These are phyloP conservation scores for Paecilomyces formosus DNA, from an alignment of 2,329 filamentous ascomycete species.

Conservation along the genomic window DNA sequence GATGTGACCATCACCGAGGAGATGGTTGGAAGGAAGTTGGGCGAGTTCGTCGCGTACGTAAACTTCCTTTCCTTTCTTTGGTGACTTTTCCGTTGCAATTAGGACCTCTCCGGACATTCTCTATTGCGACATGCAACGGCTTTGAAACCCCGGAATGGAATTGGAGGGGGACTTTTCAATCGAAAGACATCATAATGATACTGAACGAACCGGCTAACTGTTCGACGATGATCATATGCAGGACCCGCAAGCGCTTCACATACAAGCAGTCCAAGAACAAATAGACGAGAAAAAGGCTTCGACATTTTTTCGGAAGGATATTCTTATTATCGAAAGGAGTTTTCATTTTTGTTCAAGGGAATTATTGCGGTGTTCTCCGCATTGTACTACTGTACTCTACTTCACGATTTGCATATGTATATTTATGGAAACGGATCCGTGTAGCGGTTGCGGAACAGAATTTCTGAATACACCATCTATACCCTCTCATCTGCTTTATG, in stretches of 20 bases:
- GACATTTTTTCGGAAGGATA: background rate
- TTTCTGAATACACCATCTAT: background rate
- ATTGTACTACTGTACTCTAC: background rate
- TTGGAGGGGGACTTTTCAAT: too few species aligned
- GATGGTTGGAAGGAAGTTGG: conserved; percentile 93
- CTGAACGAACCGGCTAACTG: background rate
- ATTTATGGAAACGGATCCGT: background rate
- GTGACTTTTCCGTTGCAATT: background rate
- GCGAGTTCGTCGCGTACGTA: conserved; percentile 79
- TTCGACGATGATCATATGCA: conserved; percentile 21
- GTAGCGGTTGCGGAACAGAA: background rate
- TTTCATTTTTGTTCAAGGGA: background rate
- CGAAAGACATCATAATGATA: background rate
- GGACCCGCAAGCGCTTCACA: conserved; percentile 60
- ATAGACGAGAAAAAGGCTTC: conserved; percentile 27
- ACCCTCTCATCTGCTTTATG: too few species aligned
- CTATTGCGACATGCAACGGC: background rate
- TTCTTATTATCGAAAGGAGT: background rate
- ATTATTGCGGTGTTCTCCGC: background rate
- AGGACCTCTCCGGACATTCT: background rate
- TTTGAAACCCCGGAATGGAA: background rate
- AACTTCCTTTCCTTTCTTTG: background rate
- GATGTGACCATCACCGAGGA: conserved; percentile 83
- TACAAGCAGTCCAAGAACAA: conserved; percentile 68
- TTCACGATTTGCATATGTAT: background rate